Conservation (phyloP, 75 land plant species). For the Pseudotsuga menziesii region DNA sequence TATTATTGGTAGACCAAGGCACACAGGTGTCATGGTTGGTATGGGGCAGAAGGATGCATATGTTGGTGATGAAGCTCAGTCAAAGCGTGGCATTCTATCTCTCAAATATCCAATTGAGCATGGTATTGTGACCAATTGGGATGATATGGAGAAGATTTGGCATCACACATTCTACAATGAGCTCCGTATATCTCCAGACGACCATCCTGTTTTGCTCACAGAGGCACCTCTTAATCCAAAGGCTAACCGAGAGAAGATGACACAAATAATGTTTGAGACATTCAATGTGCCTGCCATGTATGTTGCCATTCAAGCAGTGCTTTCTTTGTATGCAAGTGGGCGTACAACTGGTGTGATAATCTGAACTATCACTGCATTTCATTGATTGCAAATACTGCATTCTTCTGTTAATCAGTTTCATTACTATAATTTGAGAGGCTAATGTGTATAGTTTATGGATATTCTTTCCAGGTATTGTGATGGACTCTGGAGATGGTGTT, state of each 20-base stretch:
- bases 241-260: conserved; percentile 46
- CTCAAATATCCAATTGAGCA: conserved; percentile 30
- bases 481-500: conserved; percentile 53
- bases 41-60: conserved; percentile 28
- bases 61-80: conserved; percentile 24
- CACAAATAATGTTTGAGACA: conserved; percentile 37
- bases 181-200: conserved; percentile 30
- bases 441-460: no score
- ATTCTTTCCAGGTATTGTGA: conserved; percentile 28
- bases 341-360: conserved; percentile 25
- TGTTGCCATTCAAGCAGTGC: conserved; percentile 35
- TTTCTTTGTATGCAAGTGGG: conserved; percentile 33
- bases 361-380: no score
- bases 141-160: conserved; percentile 44
- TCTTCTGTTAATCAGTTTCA: no score
- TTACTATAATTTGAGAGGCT: no score
- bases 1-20: conserved; percentile 28
- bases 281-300: conserved; percentile 42
- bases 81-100: conserved; percentile 44
- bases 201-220: conserved; percentile 32
- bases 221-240: conserved; percentile 42
- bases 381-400: no score
- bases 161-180: conserved; percentile 41
- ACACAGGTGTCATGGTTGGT: conserved; percentile 28
- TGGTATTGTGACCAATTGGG: conserved; percentile 38